These are phyloP conservation scores for Neotropicomus parvogracilis DNA, from an alignment of 1,284 basidiomycete genomes.

Conservation along the genomic window DNA sequence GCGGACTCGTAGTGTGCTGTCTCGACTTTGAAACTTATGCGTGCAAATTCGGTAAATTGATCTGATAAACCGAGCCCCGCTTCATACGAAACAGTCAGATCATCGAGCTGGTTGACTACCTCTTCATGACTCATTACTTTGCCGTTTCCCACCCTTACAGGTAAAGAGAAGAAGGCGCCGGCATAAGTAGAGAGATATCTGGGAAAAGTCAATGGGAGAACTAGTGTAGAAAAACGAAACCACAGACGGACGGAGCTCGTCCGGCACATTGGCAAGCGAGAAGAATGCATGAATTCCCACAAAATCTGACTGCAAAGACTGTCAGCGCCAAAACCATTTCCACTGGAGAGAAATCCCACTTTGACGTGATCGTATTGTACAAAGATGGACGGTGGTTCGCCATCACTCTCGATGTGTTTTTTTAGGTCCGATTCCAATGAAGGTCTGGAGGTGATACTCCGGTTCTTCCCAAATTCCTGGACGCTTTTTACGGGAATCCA, in stretches of 20 bases:
- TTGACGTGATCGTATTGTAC: conserved; percentile 88
- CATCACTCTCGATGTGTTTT: conserved; percentile 71
- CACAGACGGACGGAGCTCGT: conserved; percentile 73
- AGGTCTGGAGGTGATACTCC: conserved; percentile 26
- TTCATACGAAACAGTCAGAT: conserved; percentile 89
- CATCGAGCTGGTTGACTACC: conserved; percentile 87
- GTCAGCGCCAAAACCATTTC: conserved; percentile 9
- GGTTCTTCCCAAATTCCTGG: conserved; percentile 57
- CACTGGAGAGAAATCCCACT: conserved; percentile 39
- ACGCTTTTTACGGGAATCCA: conserved; percentile 93
- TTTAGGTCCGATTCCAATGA: conserved; percentile 44
- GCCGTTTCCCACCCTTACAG: conserved; percentile 71
- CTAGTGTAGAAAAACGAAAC: conserved; percentile 1
- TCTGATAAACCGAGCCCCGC: conserved; percentile 67
- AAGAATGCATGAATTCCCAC: conserved; percentile 79
- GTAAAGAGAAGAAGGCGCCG: conserved; percentile 86
- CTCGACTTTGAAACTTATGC: conserved; percentile 84
- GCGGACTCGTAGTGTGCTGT: conserved; percentile 76
- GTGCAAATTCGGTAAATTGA: conserved; percentile 73
- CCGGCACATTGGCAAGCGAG: conserved; percentile 69
- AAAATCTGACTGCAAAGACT: conserved; percentile 78
- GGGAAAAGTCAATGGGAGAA: conserved; percentile 11
- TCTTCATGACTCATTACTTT: conserved; percentile 80
- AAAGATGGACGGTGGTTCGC: conserved; percentile 76
- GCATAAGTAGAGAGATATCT: conserved; percentile 85